These are phyloP conservation scores for Casuarina equisetifolia DNA, from an alignment of 306 rosid species.

Conservation along the genomic window DNA sequence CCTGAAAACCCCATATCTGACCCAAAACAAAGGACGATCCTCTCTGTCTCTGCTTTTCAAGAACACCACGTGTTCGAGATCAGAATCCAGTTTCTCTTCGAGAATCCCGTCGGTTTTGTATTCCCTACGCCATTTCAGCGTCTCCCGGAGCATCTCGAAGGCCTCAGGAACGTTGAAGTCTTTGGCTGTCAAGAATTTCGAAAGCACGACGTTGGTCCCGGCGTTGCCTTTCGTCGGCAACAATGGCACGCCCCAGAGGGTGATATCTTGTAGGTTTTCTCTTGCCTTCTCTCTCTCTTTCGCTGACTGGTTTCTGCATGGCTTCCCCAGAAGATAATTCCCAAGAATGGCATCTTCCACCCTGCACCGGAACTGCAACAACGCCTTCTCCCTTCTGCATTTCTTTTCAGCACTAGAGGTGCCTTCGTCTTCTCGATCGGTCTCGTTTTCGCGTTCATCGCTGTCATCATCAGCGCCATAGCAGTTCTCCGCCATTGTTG, in stretches of 20 bases:
- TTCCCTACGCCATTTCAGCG: constrained; percentile 58
- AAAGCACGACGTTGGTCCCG: constrained; percentile 61
- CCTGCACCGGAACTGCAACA: constrained; percentile 65
- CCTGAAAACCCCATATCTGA: constrained; percentile 40
- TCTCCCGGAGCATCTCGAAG: constrained; percentile 63
- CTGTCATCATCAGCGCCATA: neutral
- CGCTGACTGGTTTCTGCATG: neutral
- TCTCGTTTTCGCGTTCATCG: neutral
- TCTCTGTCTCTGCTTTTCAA: constrained; percentile 49
- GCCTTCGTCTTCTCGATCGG: constrained; percentile 13
- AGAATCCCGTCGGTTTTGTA: constrained; percentile 43
- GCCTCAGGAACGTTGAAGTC: constrained; percentile 65
- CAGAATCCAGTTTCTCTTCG: constrained; percentile 38
- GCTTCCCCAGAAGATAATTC: constrained; percentile 49
- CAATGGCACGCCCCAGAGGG: constrained; percentile 83
- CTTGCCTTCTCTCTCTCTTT: constrained; percentile 10
- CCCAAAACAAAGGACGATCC: constrained; percentile 65
- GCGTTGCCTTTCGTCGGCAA: constrained; percentile 76
- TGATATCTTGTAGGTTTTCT: constrained; percentile 40
- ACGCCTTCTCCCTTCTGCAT: constrained; percentile 43
- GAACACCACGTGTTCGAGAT: constrained; percentile 33
- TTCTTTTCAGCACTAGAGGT: constrained; percentile 33
- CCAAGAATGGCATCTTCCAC: constrained; percentile 72
- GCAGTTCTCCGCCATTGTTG: constrained; percentile 20
- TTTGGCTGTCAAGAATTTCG: constrained; percentile 69